Conservation (phyloP, 2,329 filamentous ascomycete genomes). For the Xylariaceae sp. region DNA sequence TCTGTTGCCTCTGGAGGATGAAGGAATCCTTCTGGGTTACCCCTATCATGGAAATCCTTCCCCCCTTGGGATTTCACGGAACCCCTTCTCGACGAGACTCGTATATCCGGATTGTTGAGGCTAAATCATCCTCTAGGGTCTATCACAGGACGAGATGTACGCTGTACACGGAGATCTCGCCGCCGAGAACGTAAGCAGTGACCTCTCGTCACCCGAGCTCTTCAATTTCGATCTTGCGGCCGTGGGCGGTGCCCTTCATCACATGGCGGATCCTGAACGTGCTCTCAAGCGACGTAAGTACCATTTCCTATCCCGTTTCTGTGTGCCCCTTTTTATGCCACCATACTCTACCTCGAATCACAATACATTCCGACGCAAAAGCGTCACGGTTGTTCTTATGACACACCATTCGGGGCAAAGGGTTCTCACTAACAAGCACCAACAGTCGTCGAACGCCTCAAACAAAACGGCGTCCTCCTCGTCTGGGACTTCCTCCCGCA, state of each 20-base stretch:
- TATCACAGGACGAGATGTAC: conserved; percentile 47
- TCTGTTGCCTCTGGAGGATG: neutral
- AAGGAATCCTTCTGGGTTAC: neutral
- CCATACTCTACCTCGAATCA: no score
- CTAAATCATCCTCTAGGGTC: conserved; percentile 36
- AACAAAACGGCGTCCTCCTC: conserved; percentile 60
- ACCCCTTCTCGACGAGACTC: neutral
- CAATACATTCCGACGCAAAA: no score
- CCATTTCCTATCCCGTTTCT: neutral
- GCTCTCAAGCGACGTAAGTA: conserved; percentile 19
- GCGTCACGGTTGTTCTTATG: no score
- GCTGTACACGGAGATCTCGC: conserved; percentile 56
- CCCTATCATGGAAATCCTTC: neutral
- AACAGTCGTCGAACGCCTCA: conserved; percentile 53
- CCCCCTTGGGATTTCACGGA: no score
- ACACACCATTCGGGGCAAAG: neutral
- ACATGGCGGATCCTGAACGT: conserved; percentile 59
- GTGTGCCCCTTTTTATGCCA: neutral
- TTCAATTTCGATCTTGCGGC: conserved; percentile 63
- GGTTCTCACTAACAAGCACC: neutral
- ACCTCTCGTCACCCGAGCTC: conserved; percentile 57
- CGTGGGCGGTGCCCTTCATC: conserved; percentile 60
- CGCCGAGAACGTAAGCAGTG: conserved; percentile 39
- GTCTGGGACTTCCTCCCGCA: conserved; percentile 64
- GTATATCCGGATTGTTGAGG: neutral